Conservation (phyloP, 805 yeast genomes). For the Starmerella gropengiesseri region DNA sequence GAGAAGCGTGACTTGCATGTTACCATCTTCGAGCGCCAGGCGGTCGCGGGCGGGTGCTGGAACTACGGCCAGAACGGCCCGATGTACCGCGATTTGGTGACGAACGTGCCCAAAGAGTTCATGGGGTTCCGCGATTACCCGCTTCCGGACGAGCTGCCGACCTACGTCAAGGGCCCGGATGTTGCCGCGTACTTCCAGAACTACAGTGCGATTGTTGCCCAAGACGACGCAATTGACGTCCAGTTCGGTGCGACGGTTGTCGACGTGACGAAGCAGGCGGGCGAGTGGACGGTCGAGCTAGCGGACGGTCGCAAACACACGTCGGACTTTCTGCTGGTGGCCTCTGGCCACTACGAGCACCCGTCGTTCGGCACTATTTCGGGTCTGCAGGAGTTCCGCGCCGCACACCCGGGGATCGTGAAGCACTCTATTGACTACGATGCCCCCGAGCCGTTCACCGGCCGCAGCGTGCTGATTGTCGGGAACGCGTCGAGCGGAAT, state of each 20-base stretch:
- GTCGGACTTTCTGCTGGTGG: conserved; percentile 49
- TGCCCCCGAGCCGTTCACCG: conserved; percentile 35
- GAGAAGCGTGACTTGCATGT: conserved; percentile 39
- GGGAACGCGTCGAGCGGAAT: conserved; percentile 71
- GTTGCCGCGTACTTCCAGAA: conserved; percentile 49
- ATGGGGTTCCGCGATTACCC: conserved; percentile 54
- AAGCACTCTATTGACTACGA: conserved; percentile 49
- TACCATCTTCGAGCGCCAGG: conserved; percentile 49
- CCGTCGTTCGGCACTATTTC: conserved; percentile 48
- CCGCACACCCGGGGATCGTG: conserved; percentile 25
- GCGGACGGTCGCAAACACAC: conserved; percentile 23
- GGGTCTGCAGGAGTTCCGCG: conserved; percentile 31
- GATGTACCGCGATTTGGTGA: conserved; percentile 54
- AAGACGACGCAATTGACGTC: conserved; percentile 26
- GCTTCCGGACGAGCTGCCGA: conserved; percentile 36
- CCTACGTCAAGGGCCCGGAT: conserved; percentile 49
- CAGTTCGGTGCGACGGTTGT: conserved; percentile 41
- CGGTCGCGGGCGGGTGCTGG: conserved; percentile 66
- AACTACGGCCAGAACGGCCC: conserved; percentile 40
- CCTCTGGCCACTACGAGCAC: conserved; percentile 53
- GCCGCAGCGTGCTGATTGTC: conserved; percentile 44
- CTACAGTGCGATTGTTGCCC: conserved; percentile 39
- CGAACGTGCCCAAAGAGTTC: conserved; percentile 52
- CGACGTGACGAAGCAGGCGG: conserved; percentile 30
- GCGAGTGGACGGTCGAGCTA: conserved; percentile 34